phyloP scores from a whole-genome alignment of 768 basidiomycete genomes.

The Boletus pseudopeckii region DNA sequence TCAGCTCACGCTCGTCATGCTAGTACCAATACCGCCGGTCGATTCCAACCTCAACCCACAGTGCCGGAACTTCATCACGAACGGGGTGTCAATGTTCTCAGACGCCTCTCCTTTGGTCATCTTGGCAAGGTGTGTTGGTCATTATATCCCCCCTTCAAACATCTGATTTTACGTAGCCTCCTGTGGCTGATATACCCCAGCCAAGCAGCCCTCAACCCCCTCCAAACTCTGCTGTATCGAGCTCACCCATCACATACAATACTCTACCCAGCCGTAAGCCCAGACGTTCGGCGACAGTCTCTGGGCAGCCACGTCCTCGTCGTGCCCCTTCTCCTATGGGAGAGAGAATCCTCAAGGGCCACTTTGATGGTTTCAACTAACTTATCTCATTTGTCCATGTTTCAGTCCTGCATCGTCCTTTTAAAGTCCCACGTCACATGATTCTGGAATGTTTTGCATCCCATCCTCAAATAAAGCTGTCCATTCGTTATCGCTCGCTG shows the following conservation, averaged over 20 bases:
- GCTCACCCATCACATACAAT: constrained; percentile 12
- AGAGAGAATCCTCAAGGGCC: constrained; percentile 85
- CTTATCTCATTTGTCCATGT: constrained; percentile 1
- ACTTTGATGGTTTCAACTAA: constrained; percentile 88
- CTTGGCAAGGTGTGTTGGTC: constrained; percentile 51
- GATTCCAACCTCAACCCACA: constrained; percentile 48
- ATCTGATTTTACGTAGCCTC: constrained; percentile 7
- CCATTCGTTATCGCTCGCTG: background rate
- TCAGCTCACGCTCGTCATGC: constrained; percentile 58
- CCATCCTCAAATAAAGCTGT: background rate
- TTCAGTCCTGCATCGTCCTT: background rate
- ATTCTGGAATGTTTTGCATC: too few species aligned
- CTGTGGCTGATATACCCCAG: constrained; percentile 18
- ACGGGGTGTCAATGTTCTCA: constrained; percentile 66
- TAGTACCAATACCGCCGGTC: constrained; percentile 55
- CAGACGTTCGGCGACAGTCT: constrained; percentile 60
- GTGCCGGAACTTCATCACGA: constrained; percentile 51
- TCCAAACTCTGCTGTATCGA: constrained; percentile 48
- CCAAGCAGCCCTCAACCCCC: constrained; percentile 42
- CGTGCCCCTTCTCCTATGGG: constrained; percentile 87
- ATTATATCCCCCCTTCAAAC: background rate
- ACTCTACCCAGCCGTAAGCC: constrained; percentile 32
- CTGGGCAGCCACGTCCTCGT: constrained; percentile 46
- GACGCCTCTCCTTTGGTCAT: constrained; percentile 66
- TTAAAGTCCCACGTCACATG: constrained; percentile 5